Conservation (phyloP, 805 yeast genomes). For the Sporopachydermia lactativora region DNA sequence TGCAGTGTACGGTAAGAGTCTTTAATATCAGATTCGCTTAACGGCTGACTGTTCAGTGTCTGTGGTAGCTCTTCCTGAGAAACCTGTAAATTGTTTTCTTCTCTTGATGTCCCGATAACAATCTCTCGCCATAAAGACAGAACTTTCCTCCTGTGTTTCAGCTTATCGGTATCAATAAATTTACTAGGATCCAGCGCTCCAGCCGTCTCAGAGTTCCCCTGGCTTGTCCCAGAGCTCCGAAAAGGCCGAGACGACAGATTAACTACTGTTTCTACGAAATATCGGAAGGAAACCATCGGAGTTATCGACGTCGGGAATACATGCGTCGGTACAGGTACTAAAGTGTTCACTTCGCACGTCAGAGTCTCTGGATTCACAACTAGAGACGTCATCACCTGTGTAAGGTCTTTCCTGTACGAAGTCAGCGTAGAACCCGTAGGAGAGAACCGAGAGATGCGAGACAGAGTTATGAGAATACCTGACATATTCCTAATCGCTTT, state of each 20-base stretch:
- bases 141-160: slow-evolving; percentile 64
- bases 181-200: slow-evolving; percentile 9
- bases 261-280: slow-evolving; percentile 72
- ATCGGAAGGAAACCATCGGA: slow-evolving; percentile 65
- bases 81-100: too few species aligned
- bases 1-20: background rate
- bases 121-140: slow-evolving; percentile 72
- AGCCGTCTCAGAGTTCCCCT: too few species aligned
- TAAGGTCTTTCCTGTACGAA: slow-evolving; percentile 71
- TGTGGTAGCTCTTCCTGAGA: background rate
- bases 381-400: slow-evolving; percentile 64
- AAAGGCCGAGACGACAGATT: slow-evolving; percentile 44
- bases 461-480: slow-evolving; percentile 68
- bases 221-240: slow-evolving; percentile 17
- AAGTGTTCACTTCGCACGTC: slow-evolving; percentile 42
- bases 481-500: slow-evolving; percentile 53
- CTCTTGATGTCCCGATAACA: slow-evolving; percentile 63
- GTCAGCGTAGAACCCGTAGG: slow-evolving; percentile 39
- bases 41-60: background rate
- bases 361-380: slow-evolving; percentile 58
- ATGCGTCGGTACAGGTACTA: slow-evolving; percentile 66
- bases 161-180: slow-evolving; percentile 66
- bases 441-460: slow-evolving; percentile 62
- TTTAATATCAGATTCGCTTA: background rate
- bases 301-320: slow-evolving; percentile 74